Conservation (phyloP, 352 stramenopile species). For the Plasmopara viticola region DNA sequence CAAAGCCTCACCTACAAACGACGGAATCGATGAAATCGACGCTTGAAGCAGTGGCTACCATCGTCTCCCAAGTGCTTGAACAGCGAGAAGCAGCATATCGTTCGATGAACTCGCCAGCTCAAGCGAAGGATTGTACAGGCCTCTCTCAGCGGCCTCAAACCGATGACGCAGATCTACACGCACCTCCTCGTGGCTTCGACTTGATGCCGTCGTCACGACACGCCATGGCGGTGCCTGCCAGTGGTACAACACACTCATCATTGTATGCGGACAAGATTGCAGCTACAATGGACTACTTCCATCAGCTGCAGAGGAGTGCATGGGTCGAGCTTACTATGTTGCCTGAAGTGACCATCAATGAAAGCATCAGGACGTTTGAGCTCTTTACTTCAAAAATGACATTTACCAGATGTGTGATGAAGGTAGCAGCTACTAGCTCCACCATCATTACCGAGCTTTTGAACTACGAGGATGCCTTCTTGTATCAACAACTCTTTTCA, state of each 20-base stretch:
- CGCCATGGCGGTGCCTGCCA: conserved; percentile 6
- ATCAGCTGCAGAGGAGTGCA: conserved; percentile 48
- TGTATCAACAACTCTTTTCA: conserved; percentile 52
- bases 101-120: background rate
- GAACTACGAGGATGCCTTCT: conserved; percentile 39
- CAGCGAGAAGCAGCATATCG: conserved; percentile 36
- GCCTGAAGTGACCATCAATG: conserved; percentile 15
- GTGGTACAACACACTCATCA: conserved; percentile 4
- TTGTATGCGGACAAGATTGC: conserved; percentile 51
- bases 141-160: conserved; percentile 7
- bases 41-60: conserved; percentile 68
- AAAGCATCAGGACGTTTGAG: conserved; percentile 36
- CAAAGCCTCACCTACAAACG: conserved; percentile 36
- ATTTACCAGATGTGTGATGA: conserved; percentile 57
- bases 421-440: conserved; percentile 31
- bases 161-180: background rate
- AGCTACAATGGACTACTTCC: conserved; percentile 58
- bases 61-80: conserved; percentile 77
- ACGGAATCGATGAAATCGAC: conserved; percentile 56
- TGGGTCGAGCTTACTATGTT: conserved; percentile 27
- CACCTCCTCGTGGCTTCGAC: conserved; percentile 26
- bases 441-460: conserved; percentile 33
- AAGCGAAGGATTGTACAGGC: background rate
- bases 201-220: conserved; percentile 17
- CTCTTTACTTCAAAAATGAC: conserved; percentile 24